Conservation (phyloP, 139 green algal species). For the Nannochloris sp. region DNA sequence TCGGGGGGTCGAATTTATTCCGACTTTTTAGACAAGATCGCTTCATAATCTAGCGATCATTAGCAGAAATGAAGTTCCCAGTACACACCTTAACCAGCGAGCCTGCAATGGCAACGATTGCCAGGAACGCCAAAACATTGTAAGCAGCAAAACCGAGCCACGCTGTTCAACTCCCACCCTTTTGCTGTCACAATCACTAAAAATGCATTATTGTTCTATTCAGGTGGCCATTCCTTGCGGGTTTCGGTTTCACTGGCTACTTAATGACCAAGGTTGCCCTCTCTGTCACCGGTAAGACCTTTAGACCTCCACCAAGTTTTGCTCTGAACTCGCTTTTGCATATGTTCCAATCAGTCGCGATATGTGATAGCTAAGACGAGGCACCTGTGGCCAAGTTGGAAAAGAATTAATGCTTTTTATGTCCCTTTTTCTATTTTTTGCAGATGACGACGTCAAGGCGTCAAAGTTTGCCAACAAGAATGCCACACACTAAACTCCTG, state of each 20-base stretch:
- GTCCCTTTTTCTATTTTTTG: too few species aligned
- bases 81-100: constrained; percentile 18
- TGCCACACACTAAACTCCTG: constrained; percentile 4
- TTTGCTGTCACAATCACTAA: too few species aligned
- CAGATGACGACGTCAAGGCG: constrained; percentile 9
- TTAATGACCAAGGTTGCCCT: constrained; percentile 30
- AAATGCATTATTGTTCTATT: too few species aligned
- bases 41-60: too few species aligned
- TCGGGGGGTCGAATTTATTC: too few species aligned
- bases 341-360: background rate
- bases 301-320: background rate
- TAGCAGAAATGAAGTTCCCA: constrained; percentile 17
- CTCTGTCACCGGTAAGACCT: constrained; percentile 29
- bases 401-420: too few species aligned
- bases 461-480: constrained; percentile 40
- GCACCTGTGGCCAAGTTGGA: too few species aligned
- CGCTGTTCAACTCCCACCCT: too few species aligned
- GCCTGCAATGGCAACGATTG: constrained; percentile 11
- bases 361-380: background rate
- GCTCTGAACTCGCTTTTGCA: background rate
- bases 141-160: too few species aligned
- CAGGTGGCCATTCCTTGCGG: constrained; percentile 44
- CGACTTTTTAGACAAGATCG: too few species aligned
- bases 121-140: constrained; percentile 26
- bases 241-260: constrained; percentile 29